A percentile compares a stretch with the other conserved stretches of the same genome.
Conservation (phyloP, 2,329 filamentous ascomycete species). For the Calonectria pteridis region DNA sequence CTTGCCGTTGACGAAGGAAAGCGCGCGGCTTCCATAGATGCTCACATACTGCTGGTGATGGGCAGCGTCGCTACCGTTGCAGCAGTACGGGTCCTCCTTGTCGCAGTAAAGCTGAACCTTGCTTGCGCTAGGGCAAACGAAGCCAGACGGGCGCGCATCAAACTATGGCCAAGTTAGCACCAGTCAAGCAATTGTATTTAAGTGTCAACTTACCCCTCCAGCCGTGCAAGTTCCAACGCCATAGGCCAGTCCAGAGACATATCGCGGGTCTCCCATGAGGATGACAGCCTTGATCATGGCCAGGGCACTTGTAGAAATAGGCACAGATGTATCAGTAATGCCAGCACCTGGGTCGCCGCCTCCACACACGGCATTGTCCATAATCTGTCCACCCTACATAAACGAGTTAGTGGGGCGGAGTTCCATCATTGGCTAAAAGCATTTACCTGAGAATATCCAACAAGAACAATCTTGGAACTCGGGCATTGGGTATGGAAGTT, state of each 20-base stretch:
- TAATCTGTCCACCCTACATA: constrained; percentile 69
- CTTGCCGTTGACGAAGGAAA: constrained; percentile 68
- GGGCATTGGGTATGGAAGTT: constrained; percentile 69
- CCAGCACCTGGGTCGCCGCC: constrained; percentile 63
- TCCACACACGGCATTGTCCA: constrained; percentile 74
- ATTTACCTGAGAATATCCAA: constrained; percentile 71
- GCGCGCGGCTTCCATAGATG: constrained; percentile 70
- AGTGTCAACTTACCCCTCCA: constrained; percentile 62
- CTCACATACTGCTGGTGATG: constrained; percentile 74
- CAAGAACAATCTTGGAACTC: constrained; percentile 67
- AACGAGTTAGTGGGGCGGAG: neutral
- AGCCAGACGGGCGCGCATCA: constrained; percentile 68
- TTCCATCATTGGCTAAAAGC: rapidly evolving
- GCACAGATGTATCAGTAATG: constrained; percentile 57
- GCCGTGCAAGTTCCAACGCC: constrained; percentile 70
- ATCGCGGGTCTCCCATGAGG: constrained; percentile 74
- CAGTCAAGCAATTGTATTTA: neutral
- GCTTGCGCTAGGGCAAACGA: constrained; percentile 63
- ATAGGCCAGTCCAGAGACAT: constrained; percentile 66
- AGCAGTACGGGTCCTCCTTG: constrained; percentile 74
- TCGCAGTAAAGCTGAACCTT: constrained; percentile 77
- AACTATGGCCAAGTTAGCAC: constrained; percentile 58
- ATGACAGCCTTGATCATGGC: constrained; percentile 72
- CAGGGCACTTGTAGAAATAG: constrained; percentile 61
- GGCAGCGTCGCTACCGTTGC: constrained; percentile 70